Evolutionary conservation across 2,329 filamentous ascomycete genomes (phyloP).

Genomic region (Colletotrichum karsti): DNA sequence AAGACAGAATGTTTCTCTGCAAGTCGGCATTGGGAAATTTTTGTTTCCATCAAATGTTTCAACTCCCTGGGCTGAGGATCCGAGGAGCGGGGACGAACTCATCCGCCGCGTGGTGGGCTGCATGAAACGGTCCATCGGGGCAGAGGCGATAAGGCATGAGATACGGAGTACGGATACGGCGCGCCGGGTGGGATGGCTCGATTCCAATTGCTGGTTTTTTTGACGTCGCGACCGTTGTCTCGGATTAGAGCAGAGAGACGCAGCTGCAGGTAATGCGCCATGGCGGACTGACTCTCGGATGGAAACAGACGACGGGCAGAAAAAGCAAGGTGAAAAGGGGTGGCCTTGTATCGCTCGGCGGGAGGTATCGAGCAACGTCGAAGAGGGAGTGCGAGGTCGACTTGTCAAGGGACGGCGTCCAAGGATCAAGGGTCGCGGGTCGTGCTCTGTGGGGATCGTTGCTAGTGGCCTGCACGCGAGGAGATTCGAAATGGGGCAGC

Average conservation of each 20-base stretch:
- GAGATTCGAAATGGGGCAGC: slow-evolving; percentile 22
- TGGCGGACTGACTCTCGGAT: background rate
- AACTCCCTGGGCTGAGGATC: slow-evolving; percentile 13
- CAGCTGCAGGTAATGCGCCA: background rate
- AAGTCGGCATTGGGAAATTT: background rate
- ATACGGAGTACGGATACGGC: background rate
- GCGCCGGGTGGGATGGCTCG: background rate
- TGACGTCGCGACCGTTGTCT: background rate
- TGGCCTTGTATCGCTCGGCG: background rate
- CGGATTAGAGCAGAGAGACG: background rate
- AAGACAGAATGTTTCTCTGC: slow-evolving; percentile 1
- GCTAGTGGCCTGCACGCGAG: slow-evolving; percentile 23
- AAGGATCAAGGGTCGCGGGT: slow-evolving; percentile 22
- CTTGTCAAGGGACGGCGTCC: background rate
- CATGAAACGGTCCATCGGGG: slow-evolving; percentile 22
- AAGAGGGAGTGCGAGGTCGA: background rate
- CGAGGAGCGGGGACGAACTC: slow-evolving; percentile 16
- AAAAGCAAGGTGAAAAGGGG: background rate
- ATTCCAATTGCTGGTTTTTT: background rate
- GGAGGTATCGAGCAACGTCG: background rate
- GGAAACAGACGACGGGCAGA: background rate
- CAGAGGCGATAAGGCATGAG: slow-evolving; percentile 8
- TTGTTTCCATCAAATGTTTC: slow-evolving; percentile 28
- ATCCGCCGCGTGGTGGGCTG: slow-evolving; percentile 16
- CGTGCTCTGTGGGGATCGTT: slow-evolving; percentile 14